These are phyloP conservation scores for Ostreobium quekettii DNA, from an alignment of 139 green algal genomes.

Conservation along the genomic window DNA sequence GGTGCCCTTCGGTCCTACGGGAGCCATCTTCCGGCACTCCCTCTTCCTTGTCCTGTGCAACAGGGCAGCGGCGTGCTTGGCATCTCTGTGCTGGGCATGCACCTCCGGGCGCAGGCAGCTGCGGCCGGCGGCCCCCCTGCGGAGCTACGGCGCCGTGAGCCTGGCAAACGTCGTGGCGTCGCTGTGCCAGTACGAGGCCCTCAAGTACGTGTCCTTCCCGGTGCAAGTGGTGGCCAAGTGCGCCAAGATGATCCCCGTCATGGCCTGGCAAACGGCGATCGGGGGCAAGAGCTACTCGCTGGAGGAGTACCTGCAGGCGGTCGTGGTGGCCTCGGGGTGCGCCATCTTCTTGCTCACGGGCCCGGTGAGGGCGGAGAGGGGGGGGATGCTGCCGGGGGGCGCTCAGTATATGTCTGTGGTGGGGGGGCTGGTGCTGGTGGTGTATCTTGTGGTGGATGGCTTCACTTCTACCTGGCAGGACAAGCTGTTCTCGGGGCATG, in stretches of 20 bases:
- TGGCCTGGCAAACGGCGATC: constrained; percentile 75
- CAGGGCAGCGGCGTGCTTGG: constrained; percentile 42
- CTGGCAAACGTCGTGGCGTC: constrained; percentile 77
- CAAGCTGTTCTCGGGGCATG: constrained; percentile 71
- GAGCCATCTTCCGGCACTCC: constrained; percentile 60
- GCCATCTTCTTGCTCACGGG: constrained; percentile 48
- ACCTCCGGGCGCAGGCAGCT: constrained; percentile 30
- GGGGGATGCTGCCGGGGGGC: neutral
- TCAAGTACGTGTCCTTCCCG: constrained; percentile 86
- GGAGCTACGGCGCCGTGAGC: constrained; percentile 60
- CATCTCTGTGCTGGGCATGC: constrained; percentile 36
- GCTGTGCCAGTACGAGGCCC: constrained; percentile 85
- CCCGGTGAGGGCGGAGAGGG: constrained; percentile 5
- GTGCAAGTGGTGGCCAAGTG: constrained; percentile 78
- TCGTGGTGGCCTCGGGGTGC: constrained; percentile 57
- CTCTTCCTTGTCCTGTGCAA: constrained; percentile 85
- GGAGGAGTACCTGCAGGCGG: constrained; percentile 56
- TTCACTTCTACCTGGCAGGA: constrained; percentile 91
- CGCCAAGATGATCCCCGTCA: constrained; percentile 88
- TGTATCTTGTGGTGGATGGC: constrained; percentile 78
- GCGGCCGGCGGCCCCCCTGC: constrained; percentile 46
- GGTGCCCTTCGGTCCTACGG: constrained; percentile 31
- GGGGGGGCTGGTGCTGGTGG: constrained; percentile 60
- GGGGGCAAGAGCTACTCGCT: constrained; percentile 56
- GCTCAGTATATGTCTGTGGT: neutral